Evolutionary conservation across 2,329 filamentous ascomycete species (phyloP).

Genomic region (Aureobasidium leucospermi): DNA sequence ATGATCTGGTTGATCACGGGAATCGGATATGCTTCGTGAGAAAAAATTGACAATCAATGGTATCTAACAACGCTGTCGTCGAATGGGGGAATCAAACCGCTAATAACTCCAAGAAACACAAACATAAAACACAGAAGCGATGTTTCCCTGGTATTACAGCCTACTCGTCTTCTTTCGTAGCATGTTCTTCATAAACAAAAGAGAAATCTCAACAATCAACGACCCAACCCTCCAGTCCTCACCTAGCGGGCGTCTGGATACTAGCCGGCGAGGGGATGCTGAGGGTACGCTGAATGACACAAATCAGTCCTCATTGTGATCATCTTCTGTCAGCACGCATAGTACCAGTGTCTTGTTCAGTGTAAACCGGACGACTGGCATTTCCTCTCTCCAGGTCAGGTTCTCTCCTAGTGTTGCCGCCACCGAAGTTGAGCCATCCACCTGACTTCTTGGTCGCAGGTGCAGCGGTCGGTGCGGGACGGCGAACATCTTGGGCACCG

Average conservation of each 20-base stretch:
- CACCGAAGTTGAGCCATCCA: conserved; percentile 8
- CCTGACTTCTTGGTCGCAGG: conserved; percentile 4
- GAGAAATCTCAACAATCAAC: too few relatives aligned
- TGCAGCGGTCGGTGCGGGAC: neutral
- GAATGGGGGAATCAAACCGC: neutral
- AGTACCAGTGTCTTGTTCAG: conserved; percentile 12
- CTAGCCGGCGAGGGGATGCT: too few relatives aligned
- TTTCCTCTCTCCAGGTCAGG: conserved; percentile 15
- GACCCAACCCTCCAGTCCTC: too few relatives aligned
- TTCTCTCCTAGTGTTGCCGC: conserved; percentile 8
- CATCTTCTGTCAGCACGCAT: neutral
- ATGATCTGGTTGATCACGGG: too few relatives aligned
- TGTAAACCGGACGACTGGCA: neutral
- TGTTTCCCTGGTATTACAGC: neutral
- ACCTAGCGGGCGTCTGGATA: too few relatives aligned
- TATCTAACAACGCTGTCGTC: conserved; percentile 1
- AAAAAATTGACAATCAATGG: neutral
- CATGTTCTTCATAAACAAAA: neutral
- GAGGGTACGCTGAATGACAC: too few relatives aligned
- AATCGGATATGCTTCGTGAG: too few relatives aligned
- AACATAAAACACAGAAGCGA: neutral
- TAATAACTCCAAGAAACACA: neutral
- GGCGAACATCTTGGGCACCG: conserved; percentile 5
- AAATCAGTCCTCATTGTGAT: neutral
- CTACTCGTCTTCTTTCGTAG: neutral